Conservation (phyloP, 2,329 filamentous ascomycete genomes). For the Neofusicoccum sp. region DNA sequence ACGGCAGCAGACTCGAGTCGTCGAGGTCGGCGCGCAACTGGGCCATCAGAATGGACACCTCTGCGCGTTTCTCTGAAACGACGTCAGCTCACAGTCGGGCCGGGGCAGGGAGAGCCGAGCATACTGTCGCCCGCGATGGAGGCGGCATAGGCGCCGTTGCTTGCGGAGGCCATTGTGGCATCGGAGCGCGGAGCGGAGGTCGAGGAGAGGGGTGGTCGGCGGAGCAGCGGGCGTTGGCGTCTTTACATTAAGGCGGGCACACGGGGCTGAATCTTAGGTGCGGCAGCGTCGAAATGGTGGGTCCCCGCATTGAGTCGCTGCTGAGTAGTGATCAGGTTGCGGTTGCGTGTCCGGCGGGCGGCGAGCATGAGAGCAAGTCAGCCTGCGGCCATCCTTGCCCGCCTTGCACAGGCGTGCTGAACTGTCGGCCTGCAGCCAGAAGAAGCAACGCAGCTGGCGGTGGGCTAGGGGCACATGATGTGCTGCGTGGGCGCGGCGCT, state of each 20-base stretch:
- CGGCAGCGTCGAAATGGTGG: conserved; percentile 14
- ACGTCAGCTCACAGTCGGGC: conserved; percentile 5
- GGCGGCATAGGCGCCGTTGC: conserved; percentile 18
- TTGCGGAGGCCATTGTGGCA: conserved; percentile 15
- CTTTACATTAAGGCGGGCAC: conserved; percentile 18
- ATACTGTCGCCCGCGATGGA: conserved; percentile 16
- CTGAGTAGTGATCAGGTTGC: conserved; percentile 11
- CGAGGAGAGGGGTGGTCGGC: background rate
- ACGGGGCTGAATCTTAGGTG: conserved; percentile 19
- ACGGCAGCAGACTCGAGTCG: conserved; percentile 56
- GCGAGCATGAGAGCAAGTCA: conserved; percentile 17
- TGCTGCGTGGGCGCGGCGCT: conserved; percentile 1
- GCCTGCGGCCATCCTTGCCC: conserved; percentile 12
- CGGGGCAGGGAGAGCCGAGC: background rate
- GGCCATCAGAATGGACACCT: conserved; percentile 64
- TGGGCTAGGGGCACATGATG: conserved; percentile 13
- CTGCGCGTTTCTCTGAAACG: conserved; percentile 61
- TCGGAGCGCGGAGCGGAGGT: background rate
- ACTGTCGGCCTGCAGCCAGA: conserved; percentile 4
- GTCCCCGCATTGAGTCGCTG: conserved; percentile 19
- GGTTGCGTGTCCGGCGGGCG: conserved; percentile 10
- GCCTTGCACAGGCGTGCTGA: conserved; percentile 14
- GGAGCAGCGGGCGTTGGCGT: conserved; percentile 1
- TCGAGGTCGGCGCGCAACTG: conserved; percentile 62
- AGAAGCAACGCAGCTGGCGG: conserved; percentile 12